A percentile compares a stretch with the other conserved stretches of the same genome.
These are phyloP conservation scores for Emergomyces pasteurianus DNA, from an alignment of 2,329 filamentous ascomycete genomes.

Conservation along the genomic window DNA sequence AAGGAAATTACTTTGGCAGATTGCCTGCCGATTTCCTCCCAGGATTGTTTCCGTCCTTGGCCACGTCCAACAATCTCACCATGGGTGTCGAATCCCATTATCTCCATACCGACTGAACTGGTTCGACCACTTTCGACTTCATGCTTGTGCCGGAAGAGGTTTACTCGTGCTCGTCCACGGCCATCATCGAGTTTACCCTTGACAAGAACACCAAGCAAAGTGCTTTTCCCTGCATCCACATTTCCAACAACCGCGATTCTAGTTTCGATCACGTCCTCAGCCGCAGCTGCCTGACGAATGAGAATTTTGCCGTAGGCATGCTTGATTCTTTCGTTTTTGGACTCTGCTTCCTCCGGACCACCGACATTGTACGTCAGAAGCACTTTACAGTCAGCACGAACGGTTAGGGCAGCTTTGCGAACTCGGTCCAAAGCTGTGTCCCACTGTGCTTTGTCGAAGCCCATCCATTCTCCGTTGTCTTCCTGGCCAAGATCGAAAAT, in stretches of 20 bases:
- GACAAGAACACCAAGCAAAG: conserved; percentile 86
- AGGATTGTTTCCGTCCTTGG: conserved; percentile 77
- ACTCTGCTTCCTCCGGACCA: conserved; percentile 58
- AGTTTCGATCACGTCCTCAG: conserved; percentile 88
- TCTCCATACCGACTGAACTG: conserved; percentile 96
- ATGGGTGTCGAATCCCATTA: conserved; percentile 87
- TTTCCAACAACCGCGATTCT: conserved; percentile 95
- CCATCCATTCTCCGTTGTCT: conserved; percentile 77
- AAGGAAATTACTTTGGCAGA: conserved; percentile 95
- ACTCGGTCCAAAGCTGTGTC: conserved; percentile 56
- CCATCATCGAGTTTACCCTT: conserved; percentile 94
- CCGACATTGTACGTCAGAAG: conserved; percentile 86
- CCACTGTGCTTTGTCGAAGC: conserved; percentile 64
- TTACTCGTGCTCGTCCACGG: conserved; percentile 82
- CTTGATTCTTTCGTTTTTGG: conserved; percentile 53
- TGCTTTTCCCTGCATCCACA: conserved; percentile 94
- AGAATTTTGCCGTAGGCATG: conserved; percentile 77
- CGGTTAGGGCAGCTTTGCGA: conserved; percentile 48
- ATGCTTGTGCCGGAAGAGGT: conserved; percentile 94
- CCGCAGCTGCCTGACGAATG: conserved; percentile 59
- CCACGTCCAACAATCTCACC: conserved; percentile 74
- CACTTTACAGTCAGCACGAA: conserved; percentile 64
- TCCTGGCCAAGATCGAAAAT: conserved; percentile 89
- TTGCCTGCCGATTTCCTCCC: conserved; percentile 94
- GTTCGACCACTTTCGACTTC: conserved; percentile 93